Evolutionary conservation across 805 yeast species (phyloP).

Genomic region (Priceomyces melissophilus): DNA sequence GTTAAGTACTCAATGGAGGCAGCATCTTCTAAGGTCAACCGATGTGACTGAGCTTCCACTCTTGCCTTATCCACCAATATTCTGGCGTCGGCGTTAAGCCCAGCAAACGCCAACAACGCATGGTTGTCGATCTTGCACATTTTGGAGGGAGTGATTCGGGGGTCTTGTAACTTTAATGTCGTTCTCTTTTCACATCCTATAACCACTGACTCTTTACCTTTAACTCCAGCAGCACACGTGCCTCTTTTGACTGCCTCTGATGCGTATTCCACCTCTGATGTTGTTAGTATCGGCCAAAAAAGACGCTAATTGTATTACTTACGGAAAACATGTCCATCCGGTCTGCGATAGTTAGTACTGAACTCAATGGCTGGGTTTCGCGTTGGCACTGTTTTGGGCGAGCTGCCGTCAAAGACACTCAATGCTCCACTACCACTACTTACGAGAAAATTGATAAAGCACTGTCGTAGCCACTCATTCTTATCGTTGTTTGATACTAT

Average conservation of each 20-base stretch:
- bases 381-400: no score
- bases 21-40: constrained; percentile 91
- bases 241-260: constrained; percentile 97
- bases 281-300: constrained; percentile 27
- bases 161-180: constrained; percentile 91
- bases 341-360: constrained; percentile 52
- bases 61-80: constrained; percentile 92
- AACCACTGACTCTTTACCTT: constrained; percentile 84
- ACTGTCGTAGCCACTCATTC: constrained; percentile 98
- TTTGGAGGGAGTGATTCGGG: constrained; percentile 93
- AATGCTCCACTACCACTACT: constrained; percentile 29
- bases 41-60: constrained; percentile 93
- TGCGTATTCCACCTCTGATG: constrained; percentile 88
- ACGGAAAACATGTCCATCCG: constrained; percentile 98
- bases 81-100: constrained; percentile 97
- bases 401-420: no score
- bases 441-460: constrained; percentile 95
- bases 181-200: constrained; percentile 96
- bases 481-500: constrained; percentile 2
- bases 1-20: constrained; percentile 90
- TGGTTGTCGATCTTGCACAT: constrained; percentile 89
- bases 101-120: constrained; percentile 91
- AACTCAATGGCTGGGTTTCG: constrained; percentile 8
- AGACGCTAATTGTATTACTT: constrained; percentile 24
- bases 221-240: constrained; percentile 96